Base-by-base conservation (phyloP, 2,329 filamentous ascomycete genomes). In the Colletotrichum tamarilloi region DNA sequence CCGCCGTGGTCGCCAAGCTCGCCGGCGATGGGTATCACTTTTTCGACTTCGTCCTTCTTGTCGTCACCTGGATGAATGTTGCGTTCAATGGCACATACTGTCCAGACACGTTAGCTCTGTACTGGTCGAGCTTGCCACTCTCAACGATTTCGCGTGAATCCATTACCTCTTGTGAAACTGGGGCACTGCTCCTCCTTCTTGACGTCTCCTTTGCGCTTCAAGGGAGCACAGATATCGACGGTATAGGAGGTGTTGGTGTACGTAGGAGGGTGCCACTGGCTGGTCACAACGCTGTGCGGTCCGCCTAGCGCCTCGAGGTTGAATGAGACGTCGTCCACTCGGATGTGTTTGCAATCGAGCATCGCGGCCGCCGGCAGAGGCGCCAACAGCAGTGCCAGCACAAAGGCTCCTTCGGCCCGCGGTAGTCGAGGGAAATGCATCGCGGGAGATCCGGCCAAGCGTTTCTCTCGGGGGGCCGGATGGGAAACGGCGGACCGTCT, bases 201-300 rank as follows among this genome's bases (percentile, higher is more conserved):
- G 1, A 86, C 84, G 28, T 88, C 89, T 56, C 89, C 90, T 62
- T 87, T 88, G 80, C 89, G 89, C 81, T 90, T 89, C 76, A 98
- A 84, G 7, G 90, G 86, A 65, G 86, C 83, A 84, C 95, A 97
- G 62, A 97, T 87, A 78, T 97, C 93, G 70, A 97, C 80, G 1
- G 94, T 95, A 82, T 95, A 97, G 56, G 94, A 96, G 30, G 91
- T 94, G 81, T 97, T 97, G 73, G 86, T 87, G 32, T 89, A 85
- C 19, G 86, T 85, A 19, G 85, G 87, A 24, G 87, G 87, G 42
- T 87, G 82, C 75, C 87, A 85, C 76, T 86, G 86, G 78, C 85
- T 86, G 62, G 90, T 90, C 67, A 94, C 87, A 49, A 95, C 91
- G 0, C 91, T 90, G 80, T 93, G 92, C 42, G 92, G 92, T 1